Evolutionary conservation across 768 basidiomycete genomes (phyloP).

Genomic region (Clavulina sp.): DNA sequence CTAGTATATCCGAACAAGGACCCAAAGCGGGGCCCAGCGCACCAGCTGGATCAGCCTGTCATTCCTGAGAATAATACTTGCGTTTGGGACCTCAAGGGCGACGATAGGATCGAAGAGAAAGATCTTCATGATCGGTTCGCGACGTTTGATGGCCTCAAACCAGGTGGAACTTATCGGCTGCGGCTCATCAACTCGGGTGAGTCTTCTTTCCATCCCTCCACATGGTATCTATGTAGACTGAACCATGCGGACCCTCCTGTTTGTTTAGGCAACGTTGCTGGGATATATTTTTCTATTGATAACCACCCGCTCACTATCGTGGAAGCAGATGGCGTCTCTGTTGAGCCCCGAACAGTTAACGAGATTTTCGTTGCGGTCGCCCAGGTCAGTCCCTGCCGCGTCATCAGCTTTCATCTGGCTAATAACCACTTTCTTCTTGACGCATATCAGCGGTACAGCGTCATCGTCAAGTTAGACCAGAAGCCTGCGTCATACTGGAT

Average conservation of each 20-base stretch:
- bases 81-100: not conserved
- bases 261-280: constrained; percentile 7
- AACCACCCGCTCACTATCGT: constrained; percentile 11
- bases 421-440: not conserved
- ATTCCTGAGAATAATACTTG: not conserved
- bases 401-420: not conserved
- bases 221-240: not conserved
- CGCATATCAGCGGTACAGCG: not conserved
- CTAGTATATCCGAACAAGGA: not conserved
- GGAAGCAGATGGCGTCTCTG: constrained; percentile 10
- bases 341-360: constrained; percentile 8
- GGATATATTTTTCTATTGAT: constrained; percentile 10
- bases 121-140: not conserved
- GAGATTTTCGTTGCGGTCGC: constrained; percentile 9
- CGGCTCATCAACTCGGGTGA: constrained; percentile 7
- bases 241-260: not conserved
- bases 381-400: constrained; percentile 1
- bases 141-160: not conserved
- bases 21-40: not conserved
- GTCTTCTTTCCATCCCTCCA: not conserved
- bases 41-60: not conserved
- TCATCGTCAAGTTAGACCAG: not conserved
- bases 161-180: constrained; percentile 7
- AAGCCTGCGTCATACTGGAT: not conserved
- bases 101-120: not conserved